These are phyloP conservation scores for Teunomyces atbi DNA, from an alignment of 805 yeast genomes.

Conservation along the genomic window DNA sequence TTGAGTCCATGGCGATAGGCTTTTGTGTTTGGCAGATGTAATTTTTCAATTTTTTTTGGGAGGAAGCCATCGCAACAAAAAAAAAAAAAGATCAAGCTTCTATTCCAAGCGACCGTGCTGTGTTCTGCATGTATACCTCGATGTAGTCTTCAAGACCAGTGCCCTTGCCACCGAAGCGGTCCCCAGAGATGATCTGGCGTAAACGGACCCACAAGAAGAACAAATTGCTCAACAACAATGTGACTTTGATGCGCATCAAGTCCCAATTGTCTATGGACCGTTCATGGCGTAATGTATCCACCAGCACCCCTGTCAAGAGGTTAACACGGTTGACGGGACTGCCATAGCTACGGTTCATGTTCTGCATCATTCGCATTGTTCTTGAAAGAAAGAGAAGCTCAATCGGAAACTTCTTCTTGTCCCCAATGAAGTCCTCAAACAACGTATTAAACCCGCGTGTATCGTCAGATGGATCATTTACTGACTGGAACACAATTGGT, in stretches of 20 bases:
- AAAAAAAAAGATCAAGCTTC: constrained; percentile 15
- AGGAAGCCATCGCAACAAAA: constrained; percentile 11
- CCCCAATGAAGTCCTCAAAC: constrained; percentile 56
- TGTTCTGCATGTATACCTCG: constrained; percentile 42
- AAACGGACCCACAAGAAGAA: constrained; percentile 32
- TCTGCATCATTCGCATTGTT: constrained; percentile 73
- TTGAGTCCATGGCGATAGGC: constrained; percentile 12
- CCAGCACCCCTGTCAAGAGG: constrained; percentile 58
- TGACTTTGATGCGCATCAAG: constrained; percentile 16
- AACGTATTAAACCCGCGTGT: constrained; percentile 42
- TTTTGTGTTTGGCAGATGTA: neutral
- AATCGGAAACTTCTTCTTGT: constrained; percentile 64
- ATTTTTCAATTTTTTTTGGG: constrained; percentile 9
- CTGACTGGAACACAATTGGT: constrained; percentile 20
- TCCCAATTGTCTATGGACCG: neutral
- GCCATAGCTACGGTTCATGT: constrained; percentile 60
- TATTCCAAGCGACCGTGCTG: constrained; percentile 44
- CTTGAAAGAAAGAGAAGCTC: constrained; percentile 64
- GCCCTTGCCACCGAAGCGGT: constrained; percentile 29
- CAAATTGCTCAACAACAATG: constrained; percentile 28
- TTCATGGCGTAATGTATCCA: constrained; percentile 17
- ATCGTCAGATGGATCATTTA: neutral
- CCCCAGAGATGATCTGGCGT: constrained; percentile 33
- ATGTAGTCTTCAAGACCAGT: constrained; percentile 46
- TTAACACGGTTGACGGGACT: constrained; percentile 75